These are phyloP conservation scores for Botrytis porri DNA, from an alignment of 2,329 filamentous ascomycete species.

Conservation along the genomic window DNA sequence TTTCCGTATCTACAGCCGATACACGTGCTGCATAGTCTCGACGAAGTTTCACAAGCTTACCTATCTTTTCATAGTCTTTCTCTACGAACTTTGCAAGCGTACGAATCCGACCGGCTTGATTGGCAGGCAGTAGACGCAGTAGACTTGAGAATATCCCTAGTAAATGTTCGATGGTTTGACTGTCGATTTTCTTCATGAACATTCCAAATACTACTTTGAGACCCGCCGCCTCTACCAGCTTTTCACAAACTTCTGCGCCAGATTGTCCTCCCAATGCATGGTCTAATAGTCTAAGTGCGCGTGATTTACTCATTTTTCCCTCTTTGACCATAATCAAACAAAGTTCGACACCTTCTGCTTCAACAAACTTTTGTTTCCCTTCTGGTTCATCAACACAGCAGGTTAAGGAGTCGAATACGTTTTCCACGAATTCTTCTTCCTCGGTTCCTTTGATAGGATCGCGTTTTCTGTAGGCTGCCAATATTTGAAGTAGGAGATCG, in stretches of 20 bases:
- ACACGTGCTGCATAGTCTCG: slow-evolving; percentile 66
- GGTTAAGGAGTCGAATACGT: slow-evolving; percentile 82
- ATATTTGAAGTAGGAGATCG: slow-evolving; percentile 76
- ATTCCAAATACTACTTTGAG: slow-evolving; percentile 81
- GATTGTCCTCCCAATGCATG: slow-evolving; percentile 65
- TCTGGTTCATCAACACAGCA: slow-evolving; percentile 71
- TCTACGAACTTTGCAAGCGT: slow-evolving; percentile 93
- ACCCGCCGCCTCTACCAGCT: slow-evolving; percentile 77
- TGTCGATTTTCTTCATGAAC: slow-evolving; percentile 80
- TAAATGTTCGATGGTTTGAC: slow-evolving; percentile 70
- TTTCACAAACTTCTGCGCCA: slow-evolving; percentile 66
- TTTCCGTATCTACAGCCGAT: slow-evolving; percentile 58
- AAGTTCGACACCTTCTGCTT: slow-evolving; percentile 89
- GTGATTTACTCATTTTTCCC: slow-evolving; percentile 75
- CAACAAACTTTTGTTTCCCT: slow-evolving; percentile 79
- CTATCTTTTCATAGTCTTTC: slow-evolving; percentile 85
- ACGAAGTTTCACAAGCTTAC: slow-evolving; percentile 67
- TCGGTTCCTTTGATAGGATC: slow-evolving; percentile 83
- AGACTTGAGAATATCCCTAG: slow-evolving; percentile 82
- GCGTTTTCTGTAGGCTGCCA: slow-evolving; percentile 78
- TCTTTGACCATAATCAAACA: slow-evolving; percentile 89
- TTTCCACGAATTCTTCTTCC: slow-evolving; percentile 94
- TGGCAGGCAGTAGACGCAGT: slow-evolving; percentile 73
- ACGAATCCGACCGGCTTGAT: slow-evolving; percentile 75
- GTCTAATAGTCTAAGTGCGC: slow-evolving; percentile 78